Evolutionary conservation across 345 rosid species (phyloP).

Genomic region (Physaria fendleri): DNA sequence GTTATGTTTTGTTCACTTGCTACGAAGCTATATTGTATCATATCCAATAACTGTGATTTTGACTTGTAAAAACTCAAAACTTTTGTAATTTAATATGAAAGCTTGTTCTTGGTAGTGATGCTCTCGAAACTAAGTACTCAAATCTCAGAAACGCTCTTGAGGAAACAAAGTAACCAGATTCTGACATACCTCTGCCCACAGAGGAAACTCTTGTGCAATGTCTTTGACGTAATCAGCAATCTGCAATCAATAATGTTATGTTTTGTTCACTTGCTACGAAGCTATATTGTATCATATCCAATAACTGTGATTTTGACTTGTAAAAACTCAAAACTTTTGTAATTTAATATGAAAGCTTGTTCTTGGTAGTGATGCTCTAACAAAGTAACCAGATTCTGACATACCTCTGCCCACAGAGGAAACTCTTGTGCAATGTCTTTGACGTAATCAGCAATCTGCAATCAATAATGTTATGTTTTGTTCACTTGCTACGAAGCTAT

Average conservation of each 20-base stretch:
- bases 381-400: conserved; percentile 8
- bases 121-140: too few relatives aligned
- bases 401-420: neutral
- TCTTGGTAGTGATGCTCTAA: too few relatives aligned
- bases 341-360: too few relatives aligned
- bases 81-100: neutral
- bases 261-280: conserved; percentile 9
- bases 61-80: neutral
- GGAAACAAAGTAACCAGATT: conserved; percentile 7
- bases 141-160: too few relatives aligned
- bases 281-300: too few relatives aligned
- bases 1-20: neutral
- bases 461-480: conserved; percentile 13
- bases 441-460: neutral
- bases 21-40: conserved; percentile 6
- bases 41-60: conserved; percentile 5
- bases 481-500: conserved; percentile 4
- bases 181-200: neutral
- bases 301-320: neutral
- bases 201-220: neutral
- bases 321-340: too few relatives aligned
- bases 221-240: too few relatives aligned
- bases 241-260: too few relatives aligned
- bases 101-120: conserved; percentile 1
- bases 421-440: neutral